Evolutionary conservation across 495 filamentous ascomycete genomes (phyloP).

Genomic region (Penicillium nucicola): DNA sequence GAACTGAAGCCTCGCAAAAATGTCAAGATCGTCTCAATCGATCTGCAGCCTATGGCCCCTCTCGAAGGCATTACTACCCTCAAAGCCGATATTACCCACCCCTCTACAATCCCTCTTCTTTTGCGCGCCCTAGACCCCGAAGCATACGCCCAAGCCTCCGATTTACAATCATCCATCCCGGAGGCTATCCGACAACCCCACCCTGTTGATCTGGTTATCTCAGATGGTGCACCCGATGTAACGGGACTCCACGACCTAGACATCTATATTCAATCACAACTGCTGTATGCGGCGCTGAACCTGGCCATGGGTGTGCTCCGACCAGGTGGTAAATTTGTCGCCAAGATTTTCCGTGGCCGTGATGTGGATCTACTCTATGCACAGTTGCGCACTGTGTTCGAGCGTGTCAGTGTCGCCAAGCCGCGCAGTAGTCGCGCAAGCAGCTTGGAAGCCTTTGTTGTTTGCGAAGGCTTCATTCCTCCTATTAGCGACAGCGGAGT

Average conservation of each 20-base stretch:
- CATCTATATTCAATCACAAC: slow-evolving; percentile 94
- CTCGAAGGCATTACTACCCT: slow-evolving; percentile 88
- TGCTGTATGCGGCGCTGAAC: slow-evolving; percentile 90
- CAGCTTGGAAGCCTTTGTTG: slow-evolving; percentile 93
- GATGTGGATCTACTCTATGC: slow-evolving; percentile 92
- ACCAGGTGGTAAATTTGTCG: slow-evolving; percentile 92
- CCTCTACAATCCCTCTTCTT: slow-evolving; percentile 85
- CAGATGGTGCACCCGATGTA: slow-evolving; percentile 93
- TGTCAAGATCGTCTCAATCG: slow-evolving; percentile 92
- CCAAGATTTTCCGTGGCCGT: slow-evolving; percentile 93
- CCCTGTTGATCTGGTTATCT: slow-evolving; percentile 87
- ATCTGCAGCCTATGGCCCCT: slow-evolving; percentile 92
- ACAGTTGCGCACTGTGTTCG: slow-evolving; percentile 87
- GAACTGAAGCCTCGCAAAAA: slow-evolving; percentile 59
- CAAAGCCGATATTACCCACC: slow-evolving; percentile 95
- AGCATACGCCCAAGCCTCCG: slow-evolving; percentile 54
- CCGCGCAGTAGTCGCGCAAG: slow-evolving; percentile 89
- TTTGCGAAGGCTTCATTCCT: slow-evolving; percentile 82
- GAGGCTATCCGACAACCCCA: slow-evolving; percentile 51
- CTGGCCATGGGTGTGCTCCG: slow-evolving; percentile 86
- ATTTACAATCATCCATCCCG: slow-evolving; percentile 17
- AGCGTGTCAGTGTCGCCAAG: slow-evolving; percentile 84
- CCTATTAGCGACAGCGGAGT: slow-evolving; percentile 31
- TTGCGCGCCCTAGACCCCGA: slow-evolving; percentile 79
- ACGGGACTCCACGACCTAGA: slow-evolving; percentile 96